These are phyloP conservation scores for Cicer arietinum DNA, from an alignment of 306 rosid genomes.

Conservation along the genomic window DNA sequence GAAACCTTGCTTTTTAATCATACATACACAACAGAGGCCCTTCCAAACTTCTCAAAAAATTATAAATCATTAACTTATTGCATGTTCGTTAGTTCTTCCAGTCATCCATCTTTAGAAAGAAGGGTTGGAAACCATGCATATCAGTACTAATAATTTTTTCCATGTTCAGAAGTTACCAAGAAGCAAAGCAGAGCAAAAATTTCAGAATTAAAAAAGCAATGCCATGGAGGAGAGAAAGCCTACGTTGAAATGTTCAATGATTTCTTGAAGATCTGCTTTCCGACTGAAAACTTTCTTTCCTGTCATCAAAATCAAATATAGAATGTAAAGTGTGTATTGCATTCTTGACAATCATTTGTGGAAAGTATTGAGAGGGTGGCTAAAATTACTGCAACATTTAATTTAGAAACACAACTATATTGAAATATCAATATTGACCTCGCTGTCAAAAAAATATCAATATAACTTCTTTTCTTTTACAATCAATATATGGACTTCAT, in stretches of 20 bases:
- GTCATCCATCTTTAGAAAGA: conserved; percentile 29
- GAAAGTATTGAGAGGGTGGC: conserved; percentile 4
- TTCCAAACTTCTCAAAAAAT: conserved; percentile 14
- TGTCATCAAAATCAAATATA: conserved; percentile 52
- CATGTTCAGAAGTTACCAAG: conserved; percentile 1
- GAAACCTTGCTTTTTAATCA: conserved; percentile 24
- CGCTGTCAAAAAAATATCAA: neutral
- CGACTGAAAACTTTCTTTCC: conserved; percentile 73
- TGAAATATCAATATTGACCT: neutral
- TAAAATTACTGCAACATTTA: conserved; percentile 3
- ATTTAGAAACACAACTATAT: conserved; percentile 1
- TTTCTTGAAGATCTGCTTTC: conserved; percentile 81
- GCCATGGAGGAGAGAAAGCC: conserved; percentile 41
- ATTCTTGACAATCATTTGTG: conserved; percentile 20
- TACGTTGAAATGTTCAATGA: conserved; percentile 91
- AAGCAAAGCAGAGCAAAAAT: conserved; percentile 29
- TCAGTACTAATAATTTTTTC: neutral
- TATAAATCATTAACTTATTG: conserved; percentile 10
- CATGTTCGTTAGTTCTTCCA: conserved; percentile 19
- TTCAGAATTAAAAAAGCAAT: neutral
- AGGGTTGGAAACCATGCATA: conserved; percentile 1
- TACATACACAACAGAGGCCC: conserved; percentile 20
- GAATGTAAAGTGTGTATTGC: conserved; percentile 43
- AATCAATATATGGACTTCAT: neutral
- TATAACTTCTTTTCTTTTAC: neutral